Conservation (phyloP, 352 stramenopile species). For the Globisporangium perplexum region DNA sequence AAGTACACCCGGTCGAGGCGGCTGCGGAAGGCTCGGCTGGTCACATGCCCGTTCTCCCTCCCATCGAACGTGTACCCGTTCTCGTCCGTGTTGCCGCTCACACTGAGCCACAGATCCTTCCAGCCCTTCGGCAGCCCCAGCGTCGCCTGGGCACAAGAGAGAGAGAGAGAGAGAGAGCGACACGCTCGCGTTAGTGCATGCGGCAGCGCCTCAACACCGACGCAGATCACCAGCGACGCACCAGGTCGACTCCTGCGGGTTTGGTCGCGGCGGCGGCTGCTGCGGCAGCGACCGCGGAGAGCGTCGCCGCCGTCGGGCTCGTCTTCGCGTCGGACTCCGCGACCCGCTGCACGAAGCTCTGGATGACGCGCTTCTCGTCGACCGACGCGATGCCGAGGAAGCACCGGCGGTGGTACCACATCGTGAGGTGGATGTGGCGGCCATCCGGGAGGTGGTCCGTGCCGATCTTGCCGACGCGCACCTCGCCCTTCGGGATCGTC, state of each 20-base stretch:
- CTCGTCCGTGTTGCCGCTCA: conserved; percentile 61
- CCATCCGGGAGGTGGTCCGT: conserved; percentile 43
- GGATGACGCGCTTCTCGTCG: conserved; percentile 38
- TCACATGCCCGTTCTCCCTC: conserved; percentile 48
- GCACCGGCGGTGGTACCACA: conserved; percentile 62
- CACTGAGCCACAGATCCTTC: conserved; percentile 66
- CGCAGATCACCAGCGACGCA: conserved; percentile 1
- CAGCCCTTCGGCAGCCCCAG: conserved; percentile 46
- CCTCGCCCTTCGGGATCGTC: conserved; percentile 35
- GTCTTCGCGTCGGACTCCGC: background rate
- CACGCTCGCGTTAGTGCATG: background rate
- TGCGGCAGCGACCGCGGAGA: no score
- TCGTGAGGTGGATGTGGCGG: conserved; percentile 33
- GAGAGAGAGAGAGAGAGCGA: conserved; percentile 1
- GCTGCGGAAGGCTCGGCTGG: conserved; percentile 55
- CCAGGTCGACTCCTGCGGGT: conserved; percentile 15
- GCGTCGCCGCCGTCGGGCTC: background rate
- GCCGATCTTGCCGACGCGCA: conserved; percentile 47
- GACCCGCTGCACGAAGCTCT: conserved; percentile 2
- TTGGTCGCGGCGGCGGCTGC: background rate
- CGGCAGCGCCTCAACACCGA: background rate
- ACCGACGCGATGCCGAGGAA: conserved; percentile 30
- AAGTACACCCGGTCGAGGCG: conserved; percentile 77
- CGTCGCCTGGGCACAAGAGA: conserved; percentile 16
- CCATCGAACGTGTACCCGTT: conserved; percentile 78